Base-by-base conservation (phyloP, 768 basidiomycete genomes). In the Phlebiopsis gigantea region DNA sequence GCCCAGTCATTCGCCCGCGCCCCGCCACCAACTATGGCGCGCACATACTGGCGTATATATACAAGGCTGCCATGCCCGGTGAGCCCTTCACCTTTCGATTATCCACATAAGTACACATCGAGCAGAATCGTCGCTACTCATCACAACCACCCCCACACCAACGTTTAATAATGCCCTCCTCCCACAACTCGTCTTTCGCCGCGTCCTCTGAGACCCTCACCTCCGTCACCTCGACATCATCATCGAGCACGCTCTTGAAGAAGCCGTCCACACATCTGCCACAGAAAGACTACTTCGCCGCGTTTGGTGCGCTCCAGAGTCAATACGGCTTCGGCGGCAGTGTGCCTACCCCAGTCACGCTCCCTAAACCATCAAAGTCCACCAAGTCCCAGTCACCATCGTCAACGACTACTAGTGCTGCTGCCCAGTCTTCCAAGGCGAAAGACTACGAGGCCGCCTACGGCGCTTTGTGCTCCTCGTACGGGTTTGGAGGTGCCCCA, bases 271-370 rank as follows among this genome's bases (percentile, higher is more conserved):
- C 51, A 4, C 58, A n/a, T n/a, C n/a, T n/a, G n/a, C n/a, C 12
- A 39, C 34, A 39, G 17, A 70, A 68, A 56, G 55, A 71, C 53
- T 70, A 63, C 56, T 64, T 66, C 50, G 59, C 63, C 15, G 65
- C 68, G 4, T 67, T 68, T 46, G 69, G 59, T 2, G 55, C 62
- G 4, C 62, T 71, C 17, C 61, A 66, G 5, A 58, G 61, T 4
- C 60, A 65, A 2, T 67, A 67, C 52, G 68, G 70, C 21, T 63
- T 61, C 19, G 45, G 56, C 28, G 68, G 63, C 1, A 14, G 44
- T 1, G 62, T 54, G 5, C 66, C 63, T 6, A 44, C 51, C 25
- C 34, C 21, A 9, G 22, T 41, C 41, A 46, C 24, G 10, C 4
- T 31, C 9, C 26, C 44, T 6, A 46, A 26, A 19, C 4, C 44